Conservation (phyloP, 2,329 filamentous ascomycete genomes). For the Grosmannia serpens region DNA sequence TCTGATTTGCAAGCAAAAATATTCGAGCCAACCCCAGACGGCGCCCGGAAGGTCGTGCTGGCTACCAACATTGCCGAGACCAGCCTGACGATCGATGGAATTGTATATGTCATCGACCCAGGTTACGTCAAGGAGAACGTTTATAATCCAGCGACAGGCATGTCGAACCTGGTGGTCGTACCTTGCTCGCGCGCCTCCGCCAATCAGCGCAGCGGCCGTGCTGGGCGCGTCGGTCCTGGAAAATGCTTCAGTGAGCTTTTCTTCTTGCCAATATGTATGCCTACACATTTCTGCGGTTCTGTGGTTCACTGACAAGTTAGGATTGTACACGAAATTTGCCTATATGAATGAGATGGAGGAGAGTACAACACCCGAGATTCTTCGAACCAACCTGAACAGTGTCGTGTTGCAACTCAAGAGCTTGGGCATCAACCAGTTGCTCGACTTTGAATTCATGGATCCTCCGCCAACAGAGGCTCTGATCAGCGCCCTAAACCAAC, state of each 20-base stretch:
- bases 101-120: constrained; percentile 90
- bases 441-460: constrained; percentile 95
- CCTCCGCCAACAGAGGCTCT: constrained; percentile 81
- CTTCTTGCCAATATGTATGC: background rate
- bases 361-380: constrained; percentile 84
- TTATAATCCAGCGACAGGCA: constrained; percentile 82
- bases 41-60: constrained; percentile 79
- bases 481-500: constrained; percentile 76
- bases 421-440: constrained; percentile 80
- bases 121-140: constrained; percentile 94
- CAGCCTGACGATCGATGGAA: constrained; percentile 87
- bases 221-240: constrained; percentile 81
- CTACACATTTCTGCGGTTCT: background rate
- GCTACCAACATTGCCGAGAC: constrained; percentile 98
- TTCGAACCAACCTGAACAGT: constrained; percentile 75
- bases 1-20: constrained; percentile 87
- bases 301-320: background rate
- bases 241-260: constrained; percentile 64
- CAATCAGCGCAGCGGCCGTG: constrained; percentile 85
- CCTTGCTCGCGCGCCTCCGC: constrained; percentile 87
- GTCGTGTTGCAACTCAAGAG: constrained; percentile 81
- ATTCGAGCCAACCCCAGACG: constrained; percentile 82
- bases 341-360: constrained; percentile 94
- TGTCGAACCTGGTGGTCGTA: constrained; percentile 84
- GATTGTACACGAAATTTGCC: constrained; percentile 80